Evolutionary conservation across 1,284 basidiomycete species (phyloP).

Genomic region (Apiotrichum veenhuisii): DNA sequence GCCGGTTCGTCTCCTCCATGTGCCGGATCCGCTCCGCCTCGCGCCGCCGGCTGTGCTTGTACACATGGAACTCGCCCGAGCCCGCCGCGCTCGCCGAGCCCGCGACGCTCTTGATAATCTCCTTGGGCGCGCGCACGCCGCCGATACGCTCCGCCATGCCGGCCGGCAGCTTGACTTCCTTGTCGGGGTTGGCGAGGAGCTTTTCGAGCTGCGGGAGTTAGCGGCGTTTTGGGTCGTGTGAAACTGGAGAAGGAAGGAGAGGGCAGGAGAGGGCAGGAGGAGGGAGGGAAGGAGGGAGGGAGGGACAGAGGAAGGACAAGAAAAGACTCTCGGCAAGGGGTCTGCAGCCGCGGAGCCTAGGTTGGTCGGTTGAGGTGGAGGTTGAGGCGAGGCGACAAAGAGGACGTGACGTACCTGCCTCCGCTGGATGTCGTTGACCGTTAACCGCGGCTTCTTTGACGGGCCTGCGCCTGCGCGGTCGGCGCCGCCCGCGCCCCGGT

Average conservation of each 20-base stretch:
- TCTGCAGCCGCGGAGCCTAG: no score
- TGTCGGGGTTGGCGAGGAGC: conserved; percentile 79
- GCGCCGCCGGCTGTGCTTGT: conserved; percentile 87
- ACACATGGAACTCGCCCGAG: conserved; percentile 95
- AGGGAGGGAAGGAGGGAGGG: no score
- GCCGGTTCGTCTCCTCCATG: conserved; percentile 75
- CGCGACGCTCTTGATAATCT: conserved; percentile 99
- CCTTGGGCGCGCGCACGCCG: conserved; percentile 63
- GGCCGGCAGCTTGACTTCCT: conserved; percentile 69
- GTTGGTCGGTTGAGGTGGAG: background rate
- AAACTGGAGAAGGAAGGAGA: background rate
- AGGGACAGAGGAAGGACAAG: no score
- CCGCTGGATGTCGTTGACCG: conserved; percentile 29
- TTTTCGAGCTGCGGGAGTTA: conserved; percentile 62
- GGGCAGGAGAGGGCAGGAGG: no score
- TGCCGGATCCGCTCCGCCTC: conserved; percentile 92
- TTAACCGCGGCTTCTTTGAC: conserved; percentile 28
- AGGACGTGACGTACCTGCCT: conserved; percentile 23
- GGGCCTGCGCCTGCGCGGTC: background rate
- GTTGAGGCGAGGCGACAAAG: no score
- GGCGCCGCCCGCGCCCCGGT: conserved; percentile 1
- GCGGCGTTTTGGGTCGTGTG: background rate
- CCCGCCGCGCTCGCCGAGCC: conserved; percentile 84
- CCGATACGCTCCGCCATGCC: conserved; percentile 36
- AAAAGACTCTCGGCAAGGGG: no score